Conservation (phyloP, 83 land plant species). For the Picea mariana region DNA sequence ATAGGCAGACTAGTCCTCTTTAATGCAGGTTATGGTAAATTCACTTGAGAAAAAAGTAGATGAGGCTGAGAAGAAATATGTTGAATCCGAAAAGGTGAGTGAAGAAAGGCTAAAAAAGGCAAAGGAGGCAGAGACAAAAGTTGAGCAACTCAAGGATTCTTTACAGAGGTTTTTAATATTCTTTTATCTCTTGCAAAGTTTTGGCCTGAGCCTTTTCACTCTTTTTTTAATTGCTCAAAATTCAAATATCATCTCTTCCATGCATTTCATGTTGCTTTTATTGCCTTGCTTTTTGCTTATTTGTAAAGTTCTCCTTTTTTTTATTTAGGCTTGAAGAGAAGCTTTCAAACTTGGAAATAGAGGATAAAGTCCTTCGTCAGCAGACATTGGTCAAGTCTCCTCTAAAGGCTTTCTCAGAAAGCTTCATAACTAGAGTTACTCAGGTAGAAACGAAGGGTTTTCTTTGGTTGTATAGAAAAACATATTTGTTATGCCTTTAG, state of each 20-base stretch:
- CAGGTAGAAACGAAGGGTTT: not conserved
- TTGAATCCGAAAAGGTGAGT: slow-evolving; percentile 58
- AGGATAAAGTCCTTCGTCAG: slow-evolving; percentile 55
- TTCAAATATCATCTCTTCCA: not conserved
- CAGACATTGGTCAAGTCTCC: slow-evolving; percentile 45
- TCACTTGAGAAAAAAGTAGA: slow-evolving; percentile 74
- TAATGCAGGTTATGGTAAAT: slow-evolving; percentile 54
- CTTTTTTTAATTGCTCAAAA: not conserved
- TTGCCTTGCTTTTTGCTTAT: not conserved
- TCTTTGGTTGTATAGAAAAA: not conserved
- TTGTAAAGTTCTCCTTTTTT: not conserved
- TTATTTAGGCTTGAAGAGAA: slow-evolving; percentile 61
- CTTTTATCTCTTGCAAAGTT: not conserved
- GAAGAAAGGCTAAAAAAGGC: slow-evolving; percentile 82
- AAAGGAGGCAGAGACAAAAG: slow-evolving; percentile 70
- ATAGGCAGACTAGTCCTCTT: not conserved
- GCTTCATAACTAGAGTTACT: slow-evolving; percentile 21
- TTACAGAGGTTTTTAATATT: slow-evolving; percentile 62
- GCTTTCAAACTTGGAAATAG: slow-evolving; percentile 52
- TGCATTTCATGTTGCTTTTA: not conserved
- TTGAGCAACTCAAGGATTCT: slow-evolving; percentile 65
- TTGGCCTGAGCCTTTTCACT: not conserved
- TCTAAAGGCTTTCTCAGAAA: slow-evolving; percentile 34
- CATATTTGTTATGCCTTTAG: not conserved
- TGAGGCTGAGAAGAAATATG: slow-evolving; percentile 72